A percentile compares a stretch with the other conserved stretches of the same genome.
Conservation (phyloP, 1,284 basidiomycete genomes). For the Tremellales sp. region DNA sequence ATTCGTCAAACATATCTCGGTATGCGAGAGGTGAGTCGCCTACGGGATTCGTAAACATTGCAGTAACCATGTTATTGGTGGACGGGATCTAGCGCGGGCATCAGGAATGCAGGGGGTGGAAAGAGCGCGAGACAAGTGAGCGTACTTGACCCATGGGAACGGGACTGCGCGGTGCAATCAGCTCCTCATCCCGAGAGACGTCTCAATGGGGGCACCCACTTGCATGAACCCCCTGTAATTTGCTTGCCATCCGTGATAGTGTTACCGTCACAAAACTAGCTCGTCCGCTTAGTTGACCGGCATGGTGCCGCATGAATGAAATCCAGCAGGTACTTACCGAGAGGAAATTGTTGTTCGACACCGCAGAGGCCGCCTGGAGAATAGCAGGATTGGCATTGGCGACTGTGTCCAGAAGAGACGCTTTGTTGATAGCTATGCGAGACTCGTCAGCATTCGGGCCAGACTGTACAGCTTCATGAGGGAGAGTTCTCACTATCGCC, state of each 20-base stretch:
- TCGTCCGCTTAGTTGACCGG: background rate
- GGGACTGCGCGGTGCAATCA: conserved; percentile 4
- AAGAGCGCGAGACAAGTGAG: background rate
- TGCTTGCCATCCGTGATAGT: conserved; percentile 46
- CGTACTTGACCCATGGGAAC: conserved; percentile 26
- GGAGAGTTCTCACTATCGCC: conserved; percentile 10
- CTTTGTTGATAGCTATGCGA: conserved; percentile 17
- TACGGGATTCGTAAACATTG: conserved; percentile 43
- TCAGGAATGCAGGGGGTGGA: background rate
- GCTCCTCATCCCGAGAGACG: background rate
- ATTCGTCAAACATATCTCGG: background rate
- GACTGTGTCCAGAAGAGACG: conserved; percentile 17
- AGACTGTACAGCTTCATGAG: background rate
- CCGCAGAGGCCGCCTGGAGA: conserved; percentile 38
- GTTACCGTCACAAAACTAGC: conserved; percentile 14
- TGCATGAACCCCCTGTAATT: conserved; percentile 45
- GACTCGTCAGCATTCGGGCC: background rate
- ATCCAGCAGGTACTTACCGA: conserved; percentile 23
- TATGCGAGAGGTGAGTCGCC: conserved; percentile 1
- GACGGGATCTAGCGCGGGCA: conserved; percentile 55
- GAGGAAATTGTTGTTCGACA: conserved; percentile 44
- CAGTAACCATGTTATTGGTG: conserved; percentile 51
- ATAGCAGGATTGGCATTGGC: conserved; percentile 25
- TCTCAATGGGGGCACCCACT: conserved; percentile 15
- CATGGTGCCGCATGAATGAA: background rate